These are phyloP conservation scores for Vitis hybrid DNA, from an alignment of 177 flowering plant genomes.

Conservation along the genomic window DNA sequence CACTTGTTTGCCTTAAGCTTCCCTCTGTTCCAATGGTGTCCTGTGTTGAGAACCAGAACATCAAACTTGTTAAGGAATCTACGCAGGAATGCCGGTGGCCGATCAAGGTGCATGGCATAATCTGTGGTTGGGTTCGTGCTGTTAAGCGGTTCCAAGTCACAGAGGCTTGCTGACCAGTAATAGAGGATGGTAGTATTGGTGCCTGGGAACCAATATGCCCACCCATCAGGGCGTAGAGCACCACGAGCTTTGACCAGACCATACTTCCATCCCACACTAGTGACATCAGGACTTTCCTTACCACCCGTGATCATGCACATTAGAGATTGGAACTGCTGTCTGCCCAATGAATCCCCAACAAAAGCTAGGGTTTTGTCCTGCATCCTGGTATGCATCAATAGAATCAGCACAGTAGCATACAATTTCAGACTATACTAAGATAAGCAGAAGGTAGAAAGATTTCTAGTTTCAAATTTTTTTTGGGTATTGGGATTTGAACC, in stretches of 20 bases:
- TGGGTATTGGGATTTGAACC: too few species aligned
- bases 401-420: slow-evolving; percentile 4
- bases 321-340: slow-evolving; percentile 84
- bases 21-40: slow-evolving; percentile 93
- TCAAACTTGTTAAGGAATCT: slow-evolving; percentile 50
- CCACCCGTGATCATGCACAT: slow-evolving; percentile 92
- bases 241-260: slow-evolving; percentile 68
- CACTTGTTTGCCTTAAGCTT: slow-evolving; percentile 69
- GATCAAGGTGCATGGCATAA: slow-evolving; percentile 86
- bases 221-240: slow-evolving; percentile 70
- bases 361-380: slow-evolving; percentile 73
- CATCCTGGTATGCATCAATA: slow-evolving; percentile 52
- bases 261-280: slow-evolving; percentile 66
- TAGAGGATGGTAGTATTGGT: slow-evolving; percentile 83
- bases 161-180: slow-evolving; percentile 88
- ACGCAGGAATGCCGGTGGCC: slow-evolving; percentile 67
- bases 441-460: too few species aligned
- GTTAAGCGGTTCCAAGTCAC: slow-evolving; percentile 59
- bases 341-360: slow-evolving; percentile 83
- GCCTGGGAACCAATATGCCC: slow-evolving; percentile 74
- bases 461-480: too few species aligned
- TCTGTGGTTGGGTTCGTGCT: slow-evolving; percentile 36
- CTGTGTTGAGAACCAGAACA: slow-evolving; percentile 79
- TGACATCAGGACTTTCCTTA: slow-evolving; percentile 46
- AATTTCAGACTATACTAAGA: neutral